Conservation (phyloP, 2,329 filamentous ascomycete species). For the Escovopsis sp. region DNA sequence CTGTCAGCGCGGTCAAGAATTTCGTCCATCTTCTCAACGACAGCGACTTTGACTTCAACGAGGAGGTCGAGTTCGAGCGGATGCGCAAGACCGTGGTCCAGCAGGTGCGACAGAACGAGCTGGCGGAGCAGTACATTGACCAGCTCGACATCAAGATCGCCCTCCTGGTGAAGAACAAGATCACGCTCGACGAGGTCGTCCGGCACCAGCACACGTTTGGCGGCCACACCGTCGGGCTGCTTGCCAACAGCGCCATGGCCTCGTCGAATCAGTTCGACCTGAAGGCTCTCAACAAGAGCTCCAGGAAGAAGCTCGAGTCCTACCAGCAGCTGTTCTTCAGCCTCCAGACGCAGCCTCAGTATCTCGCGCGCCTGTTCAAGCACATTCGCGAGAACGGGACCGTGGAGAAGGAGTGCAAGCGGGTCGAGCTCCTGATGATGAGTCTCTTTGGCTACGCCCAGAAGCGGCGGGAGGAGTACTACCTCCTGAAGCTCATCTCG, state of each 20-base stretch:
- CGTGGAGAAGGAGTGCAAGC: slow-evolving; percentile 81
- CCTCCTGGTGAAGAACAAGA: slow-evolving; percentile 97
- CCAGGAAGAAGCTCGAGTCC: slow-evolving; percentile 83
- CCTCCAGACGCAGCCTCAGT: slow-evolving; percentile 90
- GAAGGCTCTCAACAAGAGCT: slow-evolving; percentile 94
- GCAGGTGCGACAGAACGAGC: slow-evolving; percentile 91
- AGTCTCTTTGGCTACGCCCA: slow-evolving; percentile 93
- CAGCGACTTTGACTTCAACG: slow-evolving; percentile 97
- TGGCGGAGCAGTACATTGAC: slow-evolving; percentile 94
- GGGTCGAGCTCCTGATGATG: slow-evolving; percentile 89
- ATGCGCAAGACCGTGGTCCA: slow-evolving; percentile 92
- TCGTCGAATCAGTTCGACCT: slow-evolving; percentile 90
- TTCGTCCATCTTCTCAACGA: slow-evolving; percentile 97
- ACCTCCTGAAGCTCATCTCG: slow-evolving; percentile 75
- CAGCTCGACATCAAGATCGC: slow-evolving; percentile 99
- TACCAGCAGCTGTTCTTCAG: slow-evolving; percentile 98
- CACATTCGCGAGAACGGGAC: slow-evolving; percentile 70
- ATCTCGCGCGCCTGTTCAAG: slow-evolving; percentile 78
- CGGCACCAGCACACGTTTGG: slow-evolving; percentile 95
- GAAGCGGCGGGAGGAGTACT: slow-evolving; percentile 93
- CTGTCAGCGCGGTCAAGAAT: slow-evolving; percentile 91
- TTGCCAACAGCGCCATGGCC: slow-evolving; percentile 77
- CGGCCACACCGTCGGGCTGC: slow-evolving; percentile 67
- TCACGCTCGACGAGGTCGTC: slow-evolving; percentile 93
- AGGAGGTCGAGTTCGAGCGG: slow-evolving; percentile 93